Conservation (phyloP, 768 basidiomycete species). For the Serendipita vermifera region DNA sequence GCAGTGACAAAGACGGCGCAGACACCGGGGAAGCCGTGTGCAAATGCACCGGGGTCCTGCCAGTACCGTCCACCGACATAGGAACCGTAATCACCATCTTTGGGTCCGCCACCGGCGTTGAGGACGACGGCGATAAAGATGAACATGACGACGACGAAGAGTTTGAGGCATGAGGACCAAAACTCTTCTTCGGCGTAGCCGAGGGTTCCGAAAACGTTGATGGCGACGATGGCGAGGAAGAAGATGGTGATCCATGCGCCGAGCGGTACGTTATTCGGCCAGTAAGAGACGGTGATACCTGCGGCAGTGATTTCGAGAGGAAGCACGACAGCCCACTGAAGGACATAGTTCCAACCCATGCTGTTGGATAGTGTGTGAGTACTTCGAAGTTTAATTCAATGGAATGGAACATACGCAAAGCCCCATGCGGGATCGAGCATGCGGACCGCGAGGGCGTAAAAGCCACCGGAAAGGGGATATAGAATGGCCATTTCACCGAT, state of each 20-base stretch:
- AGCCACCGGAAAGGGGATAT: constrained; percentile 22
- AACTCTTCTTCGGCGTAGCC: constrained; percentile 22
- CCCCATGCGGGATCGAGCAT: constrained; percentile 1
- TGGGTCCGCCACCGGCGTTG: constrained; percentile 26
- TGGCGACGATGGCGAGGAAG: constrained; percentile 18
- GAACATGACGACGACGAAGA: constrained; percentile 24
- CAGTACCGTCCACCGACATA: constrained; percentile 23
- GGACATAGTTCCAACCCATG: constrained; percentile 22
- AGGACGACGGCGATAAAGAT: constrained; percentile 25
- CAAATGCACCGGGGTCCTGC: constrained; percentile 20
- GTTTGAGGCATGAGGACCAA: constrained; percentile 25
- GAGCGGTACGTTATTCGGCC: constrained; percentile 14
- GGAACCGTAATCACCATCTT: constrained; percentile 17
- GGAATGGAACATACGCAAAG: no score
- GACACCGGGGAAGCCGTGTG: constrained; percentile 23
- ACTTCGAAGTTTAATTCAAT: no score
- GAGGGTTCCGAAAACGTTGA: constrained; percentile 15
- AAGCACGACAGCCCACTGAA: constrained; percentile 23
- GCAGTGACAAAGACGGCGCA: constrained; percentile 45
- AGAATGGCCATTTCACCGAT: constrained; percentile 20
- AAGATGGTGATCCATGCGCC: constrained; percentile 17
- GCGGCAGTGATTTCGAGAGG: constrained; percentile 25
- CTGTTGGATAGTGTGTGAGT: no score
- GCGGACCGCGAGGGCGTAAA: background rate
- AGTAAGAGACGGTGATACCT: constrained; percentile 17